Base-by-base conservation (phyloP, 1,284 basidiomycete species). In the Apiotrichum sp. region DNA sequence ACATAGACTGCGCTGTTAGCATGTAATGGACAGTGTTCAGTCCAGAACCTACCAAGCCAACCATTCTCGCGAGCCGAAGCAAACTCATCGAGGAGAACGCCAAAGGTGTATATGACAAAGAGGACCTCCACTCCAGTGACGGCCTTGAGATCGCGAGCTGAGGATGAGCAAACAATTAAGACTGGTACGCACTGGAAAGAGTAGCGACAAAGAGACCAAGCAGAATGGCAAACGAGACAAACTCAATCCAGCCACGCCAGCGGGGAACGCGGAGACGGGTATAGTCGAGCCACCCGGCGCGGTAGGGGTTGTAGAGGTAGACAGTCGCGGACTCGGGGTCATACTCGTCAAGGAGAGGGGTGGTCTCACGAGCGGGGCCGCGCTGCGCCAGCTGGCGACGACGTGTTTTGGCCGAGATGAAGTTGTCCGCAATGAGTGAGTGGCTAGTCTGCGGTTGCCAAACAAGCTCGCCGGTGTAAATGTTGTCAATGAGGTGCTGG, bases 401-500 rank as follows among this genome's bases (percentile, higher is more conserved):
- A 7, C 57, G 59, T 33, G 62, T 69, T 10, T 65, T 51, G 39
- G 71, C 67, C 6, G 84, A 84, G 67, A 92, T 88, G 77, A 93
- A 93, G 47, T 50, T 49, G 72, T 93, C 91, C 33, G 86, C 84
- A 9, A 93, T 80, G 53, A 93, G 81, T 2, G 88, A 87, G 32
- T 85, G 82, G 52, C 80, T 81, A 2, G 85, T 83, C 6, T 58
- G 52, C 3, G 82, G 77, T 48, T 84, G 77, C 58, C 75, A 78
- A 11, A 77, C 68, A 14, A 77, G 66, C 31, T 69, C 63, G n/a
- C 77, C 90, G 3, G 82, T 78, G 71, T 91, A 86, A 39, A 93
- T 87, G 57, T 91, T 86, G 64, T 86, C 86, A 47, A 93, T 82
- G 33, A 93, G 84, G 54, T 84, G 84, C 71, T 93, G 90, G 8